phyloP scores from a whole-genome alignment of 2,329 filamentous ascomycete species.

The Curvularia sp. region DNA sequence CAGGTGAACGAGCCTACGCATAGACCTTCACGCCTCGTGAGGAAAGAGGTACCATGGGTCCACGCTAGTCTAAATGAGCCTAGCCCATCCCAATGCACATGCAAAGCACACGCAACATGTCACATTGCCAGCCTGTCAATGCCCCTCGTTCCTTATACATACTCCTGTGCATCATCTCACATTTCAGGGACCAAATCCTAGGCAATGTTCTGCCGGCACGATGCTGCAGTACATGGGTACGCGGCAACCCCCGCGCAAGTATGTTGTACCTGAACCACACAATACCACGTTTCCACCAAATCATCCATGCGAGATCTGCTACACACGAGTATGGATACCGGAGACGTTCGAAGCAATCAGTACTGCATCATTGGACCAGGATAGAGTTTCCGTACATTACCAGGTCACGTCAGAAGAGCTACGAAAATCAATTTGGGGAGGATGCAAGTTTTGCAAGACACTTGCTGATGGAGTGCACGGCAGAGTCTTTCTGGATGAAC shows the following conservation, averaged over 20 bases:
- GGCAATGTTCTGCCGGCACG: neutral
- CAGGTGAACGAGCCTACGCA: neutral
- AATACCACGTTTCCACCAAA: neutral
- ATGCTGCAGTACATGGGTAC: constrained; percentile 16
- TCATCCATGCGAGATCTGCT: neutral
- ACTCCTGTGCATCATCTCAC: neutral
- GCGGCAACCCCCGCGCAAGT: constrained; percentile 12
- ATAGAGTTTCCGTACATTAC: neutral
- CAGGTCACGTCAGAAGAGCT: constrained; percentile 8
- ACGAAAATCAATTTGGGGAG: constrained; percentile 10
- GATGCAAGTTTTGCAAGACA: constrained; percentile 14
- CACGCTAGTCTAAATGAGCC: constrained; percentile 1
- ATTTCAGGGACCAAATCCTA: neutral
- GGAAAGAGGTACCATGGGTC: neutral
- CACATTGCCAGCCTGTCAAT: neutral
- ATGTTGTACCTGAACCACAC: constrained; percentile 3
- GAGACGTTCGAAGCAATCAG: neutral
- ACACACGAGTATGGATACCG: neutral
- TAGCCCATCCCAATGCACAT: neutral
- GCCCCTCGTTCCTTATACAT: neutral
- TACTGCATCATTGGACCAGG: neutral
- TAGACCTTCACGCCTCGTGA: neutral
- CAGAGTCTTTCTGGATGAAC: constrained; percentile 11
- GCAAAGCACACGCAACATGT: neutral
- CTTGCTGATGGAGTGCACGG: constrained; percentile 17